Evolutionary conservation across 306 rosid species (phyloP), one percentile per base, ranked within the genome.

Genomic region (Mimosa pudica): DNA sequence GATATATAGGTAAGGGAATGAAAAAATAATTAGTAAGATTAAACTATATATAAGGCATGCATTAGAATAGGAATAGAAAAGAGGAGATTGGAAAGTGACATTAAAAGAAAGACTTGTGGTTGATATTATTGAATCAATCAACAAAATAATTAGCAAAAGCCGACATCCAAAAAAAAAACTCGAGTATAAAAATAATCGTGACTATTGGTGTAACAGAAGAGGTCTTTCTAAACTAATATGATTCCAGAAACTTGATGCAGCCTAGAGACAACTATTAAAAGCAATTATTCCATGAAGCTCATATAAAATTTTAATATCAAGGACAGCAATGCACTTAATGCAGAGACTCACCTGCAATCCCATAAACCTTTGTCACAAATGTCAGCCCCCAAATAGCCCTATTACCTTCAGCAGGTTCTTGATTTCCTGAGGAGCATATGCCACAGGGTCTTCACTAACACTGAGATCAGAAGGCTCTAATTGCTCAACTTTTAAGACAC

Each of bases 401-500:
- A 80, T 95, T 95, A 17, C 98, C 98, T 72, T 95, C 96, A 18
- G 82, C 80, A 45, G 80, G 64, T 88, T 92, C 84, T 92, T 95
- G 75, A 95, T 95, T 84, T 95, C 98, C 41, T 91, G 91, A 3
- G 91, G 89, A 3, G 98, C 91, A 86, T 95, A 95, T 6, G 90
- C 86, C 13, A 93, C 98, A 0, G 98, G 98, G 78, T 95, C 98
- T 84, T 95, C 96, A 70, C 98, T 95, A 49, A 92, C 81, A 48
- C 87, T 92, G 75, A 95, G 92, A 85, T 95, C 98, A 1, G 93
- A 92, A 13, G 92, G 89, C 78, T 95, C 98, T 8, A 96, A 92
- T 24, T 98, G 97, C 83, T 95, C 98, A 3, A 95, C n/a, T 87
- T 95, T 95, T 86, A 95, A 79, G 32, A 95, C 98, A 4, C 98